phyloP scores from a whole-genome alignment of 768 basidiomycete species.

The Suillus variegatus region DNA sequence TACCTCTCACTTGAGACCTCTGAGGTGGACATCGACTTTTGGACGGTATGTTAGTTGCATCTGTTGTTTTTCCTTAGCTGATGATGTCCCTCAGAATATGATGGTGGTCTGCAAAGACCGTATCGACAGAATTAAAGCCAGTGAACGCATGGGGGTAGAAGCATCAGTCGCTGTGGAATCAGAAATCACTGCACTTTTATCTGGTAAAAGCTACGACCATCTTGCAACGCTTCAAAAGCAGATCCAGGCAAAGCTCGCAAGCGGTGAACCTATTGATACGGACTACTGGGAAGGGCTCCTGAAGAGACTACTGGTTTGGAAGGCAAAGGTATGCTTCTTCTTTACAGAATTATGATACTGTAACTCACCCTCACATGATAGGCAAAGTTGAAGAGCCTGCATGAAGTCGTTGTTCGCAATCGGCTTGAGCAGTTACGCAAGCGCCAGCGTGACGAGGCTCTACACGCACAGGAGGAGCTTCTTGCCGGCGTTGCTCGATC shows the following conservation, averaged over 20 bases:
- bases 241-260: slow-evolving; percentile 84
- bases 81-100: slow-evolving; percentile 69
- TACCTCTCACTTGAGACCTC: slow-evolving; percentile 86
- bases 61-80: slow-evolving; percentile 5
- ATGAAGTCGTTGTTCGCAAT: slow-evolving; percentile 96
- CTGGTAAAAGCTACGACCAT: slow-evolving; percentile 85
- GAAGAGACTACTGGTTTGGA: slow-evolving; percentile 93
- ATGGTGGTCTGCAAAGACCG: slow-evolving; percentile 95
- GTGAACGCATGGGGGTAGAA: slow-evolving; percentile 63
- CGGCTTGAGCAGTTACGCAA: slow-evolving; percentile 95
- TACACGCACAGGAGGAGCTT: slow-evolving; percentile 90
- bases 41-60: slow-evolving; percentile 67
- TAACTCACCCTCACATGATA: slow-evolving; percentile 31
- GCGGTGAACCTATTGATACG: slow-evolving; percentile 93
- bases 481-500: slow-evolving; percentile 74
- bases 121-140: slow-evolving; percentile 70
- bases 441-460: slow-evolving; percentile 92
- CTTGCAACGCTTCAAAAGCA: slow-evolving; percentile 80
- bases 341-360: slow-evolving; percentile 2
- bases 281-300: slow-evolving; percentile 97
- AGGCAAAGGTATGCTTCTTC: slow-evolving; percentile 73
- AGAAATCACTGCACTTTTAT: slow-evolving; percentile 79
- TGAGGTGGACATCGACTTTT: slow-evolving; percentile 91
- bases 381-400: slow-evolving; percentile 90
- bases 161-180: slow-evolving; percentile 80